phyloP scores from a whole-genome alignment of 2,329 filamentous ascomycete species.

The Atkinsonella texensis region DNA sequence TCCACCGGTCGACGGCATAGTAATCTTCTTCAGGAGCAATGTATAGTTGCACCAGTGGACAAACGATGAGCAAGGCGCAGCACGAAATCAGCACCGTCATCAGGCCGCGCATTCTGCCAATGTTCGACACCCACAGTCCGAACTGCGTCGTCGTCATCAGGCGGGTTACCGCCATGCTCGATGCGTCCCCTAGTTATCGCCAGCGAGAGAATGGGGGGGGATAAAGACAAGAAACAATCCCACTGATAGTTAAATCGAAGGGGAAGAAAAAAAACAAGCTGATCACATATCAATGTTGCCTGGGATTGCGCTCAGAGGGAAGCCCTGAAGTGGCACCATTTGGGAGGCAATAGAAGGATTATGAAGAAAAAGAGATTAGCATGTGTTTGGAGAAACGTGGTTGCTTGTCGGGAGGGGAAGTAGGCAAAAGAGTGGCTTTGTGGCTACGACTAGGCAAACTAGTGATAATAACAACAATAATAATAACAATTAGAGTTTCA shows the following conservation, averaged over 20 bases:
- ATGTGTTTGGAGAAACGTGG: background rate
- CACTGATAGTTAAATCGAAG: too few relatives aligned
- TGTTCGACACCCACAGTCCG: background rate
- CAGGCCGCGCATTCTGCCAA: background rate
- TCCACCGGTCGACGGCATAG: conserved; percentile 20
- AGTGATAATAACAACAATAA: too few relatives aligned
- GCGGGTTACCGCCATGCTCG: background rate
- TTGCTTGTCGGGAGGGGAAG: background rate
- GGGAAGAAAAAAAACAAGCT: too few relatives aligned
- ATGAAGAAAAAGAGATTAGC: background rate
- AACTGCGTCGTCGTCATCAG: background rate
- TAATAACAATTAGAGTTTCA: too few relatives aligned
- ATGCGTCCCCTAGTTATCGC: background rate
- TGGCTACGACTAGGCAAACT: background rate
- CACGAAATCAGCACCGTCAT: background rate
- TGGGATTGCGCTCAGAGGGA: background rate
- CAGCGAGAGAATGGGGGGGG: background rate
- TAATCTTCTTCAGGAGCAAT: background rate
- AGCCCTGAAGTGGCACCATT: background rate
- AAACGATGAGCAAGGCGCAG: background rate
- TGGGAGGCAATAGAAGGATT: background rate
- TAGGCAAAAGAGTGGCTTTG: background rate
- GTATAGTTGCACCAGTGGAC: conserved; percentile 1
- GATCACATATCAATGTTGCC: too few relatives aligned
- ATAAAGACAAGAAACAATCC: too few relatives aligned